Base-by-base conservation (phyloP, 2,329 filamentous ascomycete species). In the Aphanoascus verrucosus region DNA sequence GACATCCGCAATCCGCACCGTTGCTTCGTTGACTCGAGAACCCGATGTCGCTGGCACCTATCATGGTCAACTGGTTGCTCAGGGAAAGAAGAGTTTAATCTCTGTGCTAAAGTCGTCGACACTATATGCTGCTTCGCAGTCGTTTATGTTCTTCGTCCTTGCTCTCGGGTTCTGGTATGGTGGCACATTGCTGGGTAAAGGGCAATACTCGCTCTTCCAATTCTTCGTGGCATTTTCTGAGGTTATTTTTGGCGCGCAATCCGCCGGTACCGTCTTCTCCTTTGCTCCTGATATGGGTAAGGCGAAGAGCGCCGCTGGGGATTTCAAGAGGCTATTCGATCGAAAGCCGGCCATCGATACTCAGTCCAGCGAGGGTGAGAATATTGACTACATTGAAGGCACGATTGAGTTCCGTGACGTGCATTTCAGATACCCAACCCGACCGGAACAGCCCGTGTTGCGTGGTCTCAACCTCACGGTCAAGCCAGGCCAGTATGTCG, bases 101-200 rank as follows among this genome's bases (percentile, higher is more conserved):
- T 93, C 88, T 0, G 80, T 95, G 32, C 67, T 88, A 56, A 85
- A 83, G 63, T 88, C 87, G 0, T 90, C 86, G 9, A 66, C 77
- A 1, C 79, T 96, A 4, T 97, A 94, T 64, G 88, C 90, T 0
- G 79, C 83, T 1, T 87, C 88, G 0, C 90, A 96, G 70, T 89
- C 86, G 0, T 73, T 94, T 55, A 81, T 87, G 56, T 94, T 94
- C 72, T 75, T 89, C 45, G 88, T 84, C 60, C 84, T 93, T 56
- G 89, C 89, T 0, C 80, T 96, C 3, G 88, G 86, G 1, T 96
- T 96, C 74, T 96, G 88, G 88, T 95, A 93, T 63, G 89, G 89
- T 56, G 87, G 88, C 28, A 85, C 77, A 0, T 74, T 93, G 32
- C 84, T 95, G 51, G 83, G 78, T 19, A 77, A 78, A 54, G 64